Evolutionary conservation across 208 protist genomes (phyloP), one percentile per base, ranked within the genome.

Genomic region (Trypanosoma melophagium): DNA sequence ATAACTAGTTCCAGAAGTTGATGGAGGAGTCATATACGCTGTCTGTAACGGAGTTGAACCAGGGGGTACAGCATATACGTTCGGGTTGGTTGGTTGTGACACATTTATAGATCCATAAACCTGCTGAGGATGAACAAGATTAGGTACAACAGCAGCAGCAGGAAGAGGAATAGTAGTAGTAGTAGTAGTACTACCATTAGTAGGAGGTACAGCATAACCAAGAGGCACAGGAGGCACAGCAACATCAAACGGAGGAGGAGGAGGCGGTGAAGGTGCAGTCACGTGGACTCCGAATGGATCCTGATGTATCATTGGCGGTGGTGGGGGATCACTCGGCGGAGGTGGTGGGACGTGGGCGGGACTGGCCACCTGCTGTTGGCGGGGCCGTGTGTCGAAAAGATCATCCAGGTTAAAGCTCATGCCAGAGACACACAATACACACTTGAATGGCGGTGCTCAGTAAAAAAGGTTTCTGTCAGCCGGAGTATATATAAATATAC

Each of bases 381-480:
- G 56, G 16, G 77, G 62, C 47, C 64, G 50, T 16, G 68, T 69
- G 41, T 84, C 87, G 62, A 93, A 93, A n/a, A 93, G 76, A 41
- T 89, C 84, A 59, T 93, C 87, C 52, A 93, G 56, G 60, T 89
- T 73, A 21, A 87, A 47, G 19, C 42, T 74, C 69, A 74, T 74
- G n/a, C n/a, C n/a, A n/a, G n/a, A n/a, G n/a, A n/a, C n/a, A n/a
- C n/a, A n/a, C n/a, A n/a, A n/a, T n/a, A n/a, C n/a, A n/a, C n/a
- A n/a, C n/a, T n/a, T n/a, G n/a, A n/a, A n/a, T n/a, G n/a, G n/a
- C n/a, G n/a, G n/a, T n/a, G n/a, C n/a, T n/a, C n/a, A n/a, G n/a
- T n/a, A n/a, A n/a, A n/a, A n/a, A n/a, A n/a, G n/a, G n/a, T n/a
- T n/a, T n/a, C n/a, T n/a, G n/a, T n/a, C n/a, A n/a, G n/a, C n/a